Conservation (phyloP, 1,284 basidiomycete genomes). For the Retiboletus fuscus region DNA sequence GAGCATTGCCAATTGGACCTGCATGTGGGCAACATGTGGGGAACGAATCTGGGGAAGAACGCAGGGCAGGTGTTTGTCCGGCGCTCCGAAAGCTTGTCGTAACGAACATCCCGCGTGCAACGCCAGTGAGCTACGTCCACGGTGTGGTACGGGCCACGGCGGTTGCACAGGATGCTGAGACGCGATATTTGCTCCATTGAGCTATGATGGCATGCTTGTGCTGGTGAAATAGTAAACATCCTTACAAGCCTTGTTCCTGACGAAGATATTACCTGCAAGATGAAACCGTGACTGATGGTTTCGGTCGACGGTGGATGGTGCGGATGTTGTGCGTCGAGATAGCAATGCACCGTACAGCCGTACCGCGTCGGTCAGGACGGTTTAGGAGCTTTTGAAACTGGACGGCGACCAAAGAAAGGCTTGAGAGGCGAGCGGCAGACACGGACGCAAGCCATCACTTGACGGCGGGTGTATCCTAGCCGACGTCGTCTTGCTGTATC, state of each 20-base stretch:
- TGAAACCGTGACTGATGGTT: background rate
- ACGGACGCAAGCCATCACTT: conserved; percentile 1
- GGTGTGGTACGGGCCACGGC: background rate
- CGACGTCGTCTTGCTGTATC: background rate
- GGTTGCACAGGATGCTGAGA: no score
- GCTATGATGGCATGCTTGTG: no score
- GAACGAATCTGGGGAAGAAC: background rate
- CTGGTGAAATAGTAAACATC: no score
- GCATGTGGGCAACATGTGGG: background rate
- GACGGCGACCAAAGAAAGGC: conserved; percentile 3
- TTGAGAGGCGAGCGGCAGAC: background rate
- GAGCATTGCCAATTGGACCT: background rate
- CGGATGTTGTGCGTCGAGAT: no score
- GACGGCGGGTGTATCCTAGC: background rate
- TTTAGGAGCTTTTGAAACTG: background rate
- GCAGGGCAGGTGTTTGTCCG: background rate
- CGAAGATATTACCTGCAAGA: background rate
- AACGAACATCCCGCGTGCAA: background rate
- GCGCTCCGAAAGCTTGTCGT: background rate
- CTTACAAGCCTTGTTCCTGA: no score
- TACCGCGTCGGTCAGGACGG: background rate
- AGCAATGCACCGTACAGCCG: no score
- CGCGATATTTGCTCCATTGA: no score
- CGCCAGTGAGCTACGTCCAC: background rate
- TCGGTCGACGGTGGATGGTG: background rate